Conservation (phyloP, 441 rosid genomes). For the Eugenia klotzschiana region DNA sequence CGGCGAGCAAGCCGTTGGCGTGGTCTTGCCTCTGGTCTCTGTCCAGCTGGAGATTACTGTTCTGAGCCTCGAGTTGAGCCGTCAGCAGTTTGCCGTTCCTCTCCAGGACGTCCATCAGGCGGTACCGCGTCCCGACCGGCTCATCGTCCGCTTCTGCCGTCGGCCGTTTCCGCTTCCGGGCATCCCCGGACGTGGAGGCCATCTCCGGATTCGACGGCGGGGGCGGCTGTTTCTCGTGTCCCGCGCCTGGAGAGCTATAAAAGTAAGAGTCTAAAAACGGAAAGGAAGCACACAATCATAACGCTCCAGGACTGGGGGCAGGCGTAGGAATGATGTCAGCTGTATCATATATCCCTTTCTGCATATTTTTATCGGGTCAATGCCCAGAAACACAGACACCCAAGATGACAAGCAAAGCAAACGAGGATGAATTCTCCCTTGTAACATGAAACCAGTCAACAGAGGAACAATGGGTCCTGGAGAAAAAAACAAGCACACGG, state of each 20-base stretch:
- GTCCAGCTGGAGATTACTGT: constrained; percentile 54
- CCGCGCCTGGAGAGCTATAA: constrained; percentile 21
- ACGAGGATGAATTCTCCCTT: neutral
- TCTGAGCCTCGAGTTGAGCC: constrained; percentile 87
- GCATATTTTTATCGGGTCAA: neutral
- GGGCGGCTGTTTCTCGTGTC: constrained; percentile 31
- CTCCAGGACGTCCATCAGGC: constrained; percentile 56
- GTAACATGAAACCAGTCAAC: neutral
- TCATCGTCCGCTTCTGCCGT: constrained; percentile 33
- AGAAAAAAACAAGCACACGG: neutral
- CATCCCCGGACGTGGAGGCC: constrained; percentile 52
- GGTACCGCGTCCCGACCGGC: constrained; percentile 21
- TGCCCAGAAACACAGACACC: neutral
- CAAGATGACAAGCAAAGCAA: neutral
- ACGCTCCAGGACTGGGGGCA: too few relatives aligned
- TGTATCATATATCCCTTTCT: neutral
- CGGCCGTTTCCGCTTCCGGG: constrained; percentile 50
- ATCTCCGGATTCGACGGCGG: constrained; percentile 25
- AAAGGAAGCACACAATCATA: neutral
- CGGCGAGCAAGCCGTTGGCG: constrained; percentile 47
- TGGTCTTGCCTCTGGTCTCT: constrained; percentile 83
- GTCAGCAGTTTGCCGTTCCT: constrained; percentile 70
- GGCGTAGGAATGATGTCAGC: neutral
- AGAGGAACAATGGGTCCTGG: neutral
- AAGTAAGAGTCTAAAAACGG: neutral